A percentile compares a stretch with the other conserved stretches of the same genome.
These are phyloP conservation scores for Medicago truncatula DNA, from an alignment of 306 rosid species.

Conservation along the genomic window MtrunA17r5.0-ANR NC_053043.1:9373501-9374000, in stretches of 20 bases:
- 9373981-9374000: slow-evolving; percentile 71
- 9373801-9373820: slow-evolving; percentile 29
- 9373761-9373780: slow-evolving; percentile 52
- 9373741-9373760: slow-evolving; percentile 62
- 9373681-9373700: too few relatives aligned
- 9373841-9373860: slow-evolving; percentile 43
- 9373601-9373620: too few relatives aligned
- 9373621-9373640: too few relatives aligned
- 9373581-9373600: too few relatives aligned
- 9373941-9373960: slow-evolving; percentile 61
- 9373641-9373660: too few relatives aligned
- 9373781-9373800: slow-evolving; percentile 42
- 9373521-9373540: too few relatives aligned
- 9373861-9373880: slow-evolving; percentile 53
- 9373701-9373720: too few relatives aligned
- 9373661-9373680: too few relatives aligned
- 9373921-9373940: slow-evolving; percentile 26
- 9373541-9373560: too few relatives aligned
- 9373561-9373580: too few relatives aligned
- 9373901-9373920: slow-evolving; percentile 42
- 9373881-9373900: slow-evolving; percentile 59
- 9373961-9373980: slow-evolving; percentile 53
- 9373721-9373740: neutral
- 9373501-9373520: too few relatives aligned
- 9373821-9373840: slow-evolving; percentile 59